A percentile compares a stretch with the other conserved stretches of the same genome.
phyloP scores from a whole-genome alignment of 2,329 filamentous ascomycete species.

The Aureobasidium pullulans region DNA sequence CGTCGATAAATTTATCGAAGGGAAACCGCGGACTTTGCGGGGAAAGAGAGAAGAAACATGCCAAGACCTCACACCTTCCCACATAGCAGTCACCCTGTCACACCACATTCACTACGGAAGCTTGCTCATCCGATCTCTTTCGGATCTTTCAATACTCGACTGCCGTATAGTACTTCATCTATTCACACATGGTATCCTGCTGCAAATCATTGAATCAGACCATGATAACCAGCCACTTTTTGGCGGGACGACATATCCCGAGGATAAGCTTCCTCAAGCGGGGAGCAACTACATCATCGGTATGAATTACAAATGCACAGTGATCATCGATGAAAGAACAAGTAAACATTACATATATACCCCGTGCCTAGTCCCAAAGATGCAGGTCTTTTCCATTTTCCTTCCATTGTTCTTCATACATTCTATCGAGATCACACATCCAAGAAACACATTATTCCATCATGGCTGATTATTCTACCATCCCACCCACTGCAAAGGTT shows the following conservation, averaged over 20 bases:
- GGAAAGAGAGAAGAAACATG: not conserved
- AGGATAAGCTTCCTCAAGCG: conserved; percentile 4
- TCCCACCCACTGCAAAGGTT: conserved; percentile 32
- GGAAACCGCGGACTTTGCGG: not conserved
- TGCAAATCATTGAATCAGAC: too few species aligned
- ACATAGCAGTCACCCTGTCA: not conserved
- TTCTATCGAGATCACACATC: not conserved
- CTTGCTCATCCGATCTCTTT: too few species aligned
- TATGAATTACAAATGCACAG: conserved; percentile 5
- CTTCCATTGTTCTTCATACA: not conserved
- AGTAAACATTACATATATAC: not conserved
- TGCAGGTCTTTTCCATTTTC: not conserved
- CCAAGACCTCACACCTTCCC: not conserved
- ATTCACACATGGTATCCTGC: too few species aligned
- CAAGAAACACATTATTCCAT: not conserved
- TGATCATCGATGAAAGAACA: not conserved
- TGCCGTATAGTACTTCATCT: too few species aligned
- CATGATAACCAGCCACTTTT: too few species aligned
- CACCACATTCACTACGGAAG: not conserved
- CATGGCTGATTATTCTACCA: conserved; percentile 22
- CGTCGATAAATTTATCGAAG: not conserved
- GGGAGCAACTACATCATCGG: conserved; percentile 4
- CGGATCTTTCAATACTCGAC: too few species aligned
- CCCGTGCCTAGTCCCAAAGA: too few species aligned
- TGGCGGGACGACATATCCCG: not conserved